These are phyloP conservation scores for Nakataea oryzae DNA, from an alignment of 2,329 filamentous ascomycete species.

Conservation along the genomic window DNA sequence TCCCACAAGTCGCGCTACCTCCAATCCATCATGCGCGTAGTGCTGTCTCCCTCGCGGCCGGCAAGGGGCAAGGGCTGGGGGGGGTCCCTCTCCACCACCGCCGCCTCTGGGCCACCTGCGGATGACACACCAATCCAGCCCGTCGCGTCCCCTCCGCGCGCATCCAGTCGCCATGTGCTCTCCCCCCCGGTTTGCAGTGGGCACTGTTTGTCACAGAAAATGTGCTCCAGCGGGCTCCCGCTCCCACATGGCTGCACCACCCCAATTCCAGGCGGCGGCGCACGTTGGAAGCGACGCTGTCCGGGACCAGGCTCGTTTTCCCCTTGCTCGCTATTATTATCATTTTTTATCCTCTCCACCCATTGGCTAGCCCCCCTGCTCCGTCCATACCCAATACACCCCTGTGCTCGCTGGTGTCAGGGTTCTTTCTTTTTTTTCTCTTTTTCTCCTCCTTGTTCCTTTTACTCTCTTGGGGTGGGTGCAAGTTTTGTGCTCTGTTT, in stretches of 20 bases:
- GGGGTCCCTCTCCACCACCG: background rate
- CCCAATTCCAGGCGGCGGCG: background rate
- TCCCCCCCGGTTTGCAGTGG: background rate
- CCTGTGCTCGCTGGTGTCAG: background rate
- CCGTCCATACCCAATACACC: background rate
- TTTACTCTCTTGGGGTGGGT: too few species aligned
- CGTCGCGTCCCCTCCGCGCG: background rate
- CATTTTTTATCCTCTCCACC: too few species aligned
- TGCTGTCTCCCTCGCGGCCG: too few species aligned
- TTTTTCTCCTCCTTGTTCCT: too few species aligned
- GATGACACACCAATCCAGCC: background rate
- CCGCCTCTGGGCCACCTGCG: too few species aligned
- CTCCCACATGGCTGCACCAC: too few species aligned
- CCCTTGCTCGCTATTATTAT: too few species aligned
- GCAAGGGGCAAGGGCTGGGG: too few species aligned
- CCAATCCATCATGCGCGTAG: background rate
- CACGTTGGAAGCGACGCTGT: too few species aligned
- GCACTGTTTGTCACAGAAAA: background rate
- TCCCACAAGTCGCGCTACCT: conserved; percentile 3
- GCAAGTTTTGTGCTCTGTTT: too few species aligned
- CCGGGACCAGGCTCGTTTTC: too few species aligned
- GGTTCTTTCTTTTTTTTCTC: too few species aligned
- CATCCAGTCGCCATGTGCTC: background rate
- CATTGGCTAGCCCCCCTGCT: background rate
- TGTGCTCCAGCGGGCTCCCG: background rate